Conservation (phyloP, 2,329 filamentous ascomycete species). For the Ceratocystis diversiconidia region DNA sequence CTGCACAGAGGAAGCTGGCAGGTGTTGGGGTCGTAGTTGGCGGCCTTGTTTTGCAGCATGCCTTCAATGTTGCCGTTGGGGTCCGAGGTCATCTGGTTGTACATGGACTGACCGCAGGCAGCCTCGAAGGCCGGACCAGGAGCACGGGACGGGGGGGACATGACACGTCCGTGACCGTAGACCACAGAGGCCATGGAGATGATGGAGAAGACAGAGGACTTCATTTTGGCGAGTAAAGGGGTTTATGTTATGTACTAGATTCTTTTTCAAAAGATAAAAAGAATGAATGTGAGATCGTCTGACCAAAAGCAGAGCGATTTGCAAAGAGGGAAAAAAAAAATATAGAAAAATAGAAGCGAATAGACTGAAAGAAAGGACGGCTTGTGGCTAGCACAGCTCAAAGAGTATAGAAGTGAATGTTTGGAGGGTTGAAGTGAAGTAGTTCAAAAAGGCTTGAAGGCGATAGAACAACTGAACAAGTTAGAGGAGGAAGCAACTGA, state of each 20-base stretch:
- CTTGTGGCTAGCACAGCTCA: slow-evolving; percentile 13
- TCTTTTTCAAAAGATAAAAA: neutral
- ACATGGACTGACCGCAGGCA: slow-evolving; percentile 32
- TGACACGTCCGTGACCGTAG: slow-evolving; percentile 33
- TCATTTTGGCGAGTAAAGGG: slow-evolving; percentile 12
- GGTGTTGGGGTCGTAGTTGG: slow-evolving; percentile 20
- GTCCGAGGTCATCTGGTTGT: slow-evolving; percentile 25
- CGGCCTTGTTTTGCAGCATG: slow-evolving; percentile 23
- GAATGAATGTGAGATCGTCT: slow-evolving; percentile 11
- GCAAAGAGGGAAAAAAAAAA: neutral
- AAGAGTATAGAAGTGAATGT: neutral
- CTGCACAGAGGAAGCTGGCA: slow-evolving; percentile 29
- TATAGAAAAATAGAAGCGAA: neutral
- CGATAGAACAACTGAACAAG: neutral
- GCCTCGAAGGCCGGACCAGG: slow-evolving; percentile 31
- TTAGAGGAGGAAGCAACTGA: neutral
- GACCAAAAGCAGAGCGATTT: slow-evolving; percentile 7
- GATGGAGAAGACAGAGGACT: slow-evolving; percentile 13
- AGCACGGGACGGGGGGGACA: slow-evolving; percentile 28
- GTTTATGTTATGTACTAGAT: neutral
- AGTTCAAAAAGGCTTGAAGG: slow-evolving; percentile 2
- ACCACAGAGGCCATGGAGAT: slow-evolving; percentile 21
- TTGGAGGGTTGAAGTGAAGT: slow-evolving; percentile 1
- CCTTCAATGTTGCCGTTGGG: slow-evolving; percentile 29
- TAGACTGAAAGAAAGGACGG: slow-evolving; percentile 11